Base-by-base conservation (phyloP, 345 rosid genomes). In the Psidium guajava region DNA sequence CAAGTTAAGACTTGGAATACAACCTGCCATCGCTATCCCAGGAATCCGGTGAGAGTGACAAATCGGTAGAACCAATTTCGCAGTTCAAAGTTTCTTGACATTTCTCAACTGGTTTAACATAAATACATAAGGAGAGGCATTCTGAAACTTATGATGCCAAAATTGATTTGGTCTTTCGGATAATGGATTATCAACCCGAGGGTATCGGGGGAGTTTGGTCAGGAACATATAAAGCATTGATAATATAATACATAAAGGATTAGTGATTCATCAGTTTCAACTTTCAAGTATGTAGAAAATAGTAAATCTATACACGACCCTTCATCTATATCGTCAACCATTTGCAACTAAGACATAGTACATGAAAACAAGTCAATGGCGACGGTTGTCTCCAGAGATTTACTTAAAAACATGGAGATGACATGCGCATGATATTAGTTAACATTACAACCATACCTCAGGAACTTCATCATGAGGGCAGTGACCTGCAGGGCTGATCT, bases 391-490 rank as follows among this genome's bases (percentile, higher is more conserved):
- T 69, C 47, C 80, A 69, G 25, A 69, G 80, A 47, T 36, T 36
- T 32, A 69, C 47, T 42, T 69, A 69, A 69, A 69, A 47, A 18
- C 47, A 69, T 36, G 80, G 7, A 69, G 47, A 36, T 36, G 80
- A 20, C 80, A 9, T 61, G 56, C 49, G 21, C 77, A 20, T 57
- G 49, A 47, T 32, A 82, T 52, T 47, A 47, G 47, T 49, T 18
- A 5, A 36, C 36, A 25, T 69, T 69, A 21, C 36, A 69, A 69
- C 47, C 47, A 36, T 91, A 95, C 99, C 99, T 97, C 99, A 18
- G 99, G 98, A 87, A 97, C 98, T 94, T 97, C 99, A 84, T 97
- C 98, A 75, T 97, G 99, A 84, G 99, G 99, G 92, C 99, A 97
- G 89, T 97, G 99, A 85, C 99, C 99, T 7, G 99, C 99, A 18